phyloP scores from a whole-genome alignment of 352 stramenopile species.

The Pythium chondricola region DNA sequence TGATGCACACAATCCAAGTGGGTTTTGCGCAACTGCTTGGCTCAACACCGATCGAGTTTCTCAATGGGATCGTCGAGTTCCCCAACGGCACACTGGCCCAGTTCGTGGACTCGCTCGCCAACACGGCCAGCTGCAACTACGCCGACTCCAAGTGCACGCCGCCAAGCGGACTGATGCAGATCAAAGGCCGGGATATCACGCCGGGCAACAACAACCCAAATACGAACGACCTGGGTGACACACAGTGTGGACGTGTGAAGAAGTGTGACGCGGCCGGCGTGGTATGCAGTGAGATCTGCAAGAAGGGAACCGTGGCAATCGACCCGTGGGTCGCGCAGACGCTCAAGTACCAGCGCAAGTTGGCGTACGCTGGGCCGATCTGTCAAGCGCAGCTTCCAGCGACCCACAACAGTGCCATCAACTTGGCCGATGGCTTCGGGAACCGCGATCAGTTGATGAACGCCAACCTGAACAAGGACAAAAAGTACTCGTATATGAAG shows the following conservation, averaged over 20 bases:
- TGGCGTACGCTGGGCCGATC: constrained; percentile 62
- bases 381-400: constrained; percentile 60
- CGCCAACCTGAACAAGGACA: constrained; percentile 41
- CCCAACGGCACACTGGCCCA: constrained; percentile 10
- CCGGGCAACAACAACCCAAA: constrained; percentile 26
- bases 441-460: constrained; percentile 76
- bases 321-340: constrained; percentile 51
- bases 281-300: constrained; percentile 60
- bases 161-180: constrained; percentile 24
- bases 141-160: constrained; percentile 25
- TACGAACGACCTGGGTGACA: constrained; percentile 25
- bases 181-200: constrained; percentile 18
- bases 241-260: constrained; percentile 24
- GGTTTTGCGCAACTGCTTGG: constrained; percentile 29
- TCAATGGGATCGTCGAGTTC: constrained; percentile 43
- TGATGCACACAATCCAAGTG: constrained; percentile 30
- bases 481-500: constrained; percentile 42
- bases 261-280: constrained; percentile 41
- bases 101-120: constrained; percentile 29
- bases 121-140: constrained; percentile 21
- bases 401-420: constrained; percentile 77
- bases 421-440: constrained; percentile 56
- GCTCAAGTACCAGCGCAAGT: constrained; percentile 58
- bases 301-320: constrained; percentile 46
- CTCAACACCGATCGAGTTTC: constrained; percentile 24